Conservation (phyloP, 2,329 filamentous ascomycete species). For the Cladosporium sp. region DNA sequence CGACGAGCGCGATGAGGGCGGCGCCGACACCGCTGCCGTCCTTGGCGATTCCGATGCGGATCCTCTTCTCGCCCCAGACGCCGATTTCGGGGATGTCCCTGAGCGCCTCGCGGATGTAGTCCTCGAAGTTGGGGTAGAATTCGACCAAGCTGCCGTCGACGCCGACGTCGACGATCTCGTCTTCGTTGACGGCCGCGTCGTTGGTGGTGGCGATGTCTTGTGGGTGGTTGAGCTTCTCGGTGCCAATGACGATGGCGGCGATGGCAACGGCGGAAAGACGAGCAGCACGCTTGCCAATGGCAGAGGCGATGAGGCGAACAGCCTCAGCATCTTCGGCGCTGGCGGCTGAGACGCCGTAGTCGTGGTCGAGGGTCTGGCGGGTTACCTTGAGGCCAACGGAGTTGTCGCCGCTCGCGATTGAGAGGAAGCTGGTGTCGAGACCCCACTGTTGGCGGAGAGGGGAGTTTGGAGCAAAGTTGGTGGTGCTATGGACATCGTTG, state of each 20-base stretch:
- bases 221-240: constrained; percentile 58
- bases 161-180: constrained; percentile 79
- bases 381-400: constrained; percentile 66
- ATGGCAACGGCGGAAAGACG: constrained; percentile 84
- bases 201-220: constrained; percentile 28
- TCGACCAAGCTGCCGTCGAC: constrained; percentile 93
- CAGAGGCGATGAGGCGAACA: constrained; percentile 75
- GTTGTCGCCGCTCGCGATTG: constrained; percentile 75
- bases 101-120: constrained; percentile 79
- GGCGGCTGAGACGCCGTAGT: constrained; percentile 70
- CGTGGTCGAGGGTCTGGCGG: constrained; percentile 70
- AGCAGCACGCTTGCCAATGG: constrained; percentile 83
- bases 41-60: constrained; percentile 93
- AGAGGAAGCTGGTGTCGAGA: constrained; percentile 85
- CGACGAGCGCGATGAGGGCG: constrained; percentile 87
- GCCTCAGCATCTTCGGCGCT: constrained; percentile 81
- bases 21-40: constrained; percentile 95
- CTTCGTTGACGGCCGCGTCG: constrained; percentile 38
- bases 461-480: constrained; percentile 60
- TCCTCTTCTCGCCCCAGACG: constrained; percentile 70
- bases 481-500: constrained; percentile 65
- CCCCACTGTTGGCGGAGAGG: constrained; percentile 77
- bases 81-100: constrained; percentile 74
- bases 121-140: constrained; percentile 89
- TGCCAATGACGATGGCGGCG: constrained; percentile 75